Percentiles rank a stretch among this genome's conserved stretches.
Conservation (phyloP, 2,329 filamentous ascomycete genomes). For the Chrysosporium queenslandicum region DNA sequence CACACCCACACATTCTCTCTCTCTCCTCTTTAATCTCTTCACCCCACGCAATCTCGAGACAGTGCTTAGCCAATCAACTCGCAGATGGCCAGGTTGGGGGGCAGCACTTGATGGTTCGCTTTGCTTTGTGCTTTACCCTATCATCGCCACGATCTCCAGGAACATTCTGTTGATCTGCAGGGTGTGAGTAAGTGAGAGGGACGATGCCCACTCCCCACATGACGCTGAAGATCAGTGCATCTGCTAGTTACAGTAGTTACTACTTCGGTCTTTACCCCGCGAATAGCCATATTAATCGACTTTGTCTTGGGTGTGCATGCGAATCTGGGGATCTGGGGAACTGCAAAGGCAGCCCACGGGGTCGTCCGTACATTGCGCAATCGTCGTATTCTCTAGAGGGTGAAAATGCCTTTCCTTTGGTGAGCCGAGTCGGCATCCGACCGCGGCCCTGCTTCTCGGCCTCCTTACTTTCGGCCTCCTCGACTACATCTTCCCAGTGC, state of each 20-base stretch:
- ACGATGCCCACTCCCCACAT: slow-evolving; percentile 1
- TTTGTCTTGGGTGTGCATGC: neutral
- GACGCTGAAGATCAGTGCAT: slow-evolving; percentile 3
- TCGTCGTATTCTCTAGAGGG: neutral
- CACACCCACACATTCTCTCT: too few relatives aligned
- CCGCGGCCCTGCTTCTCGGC: too few relatives aligned
- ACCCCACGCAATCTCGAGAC: neutral
- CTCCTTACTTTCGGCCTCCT: too few relatives aligned
- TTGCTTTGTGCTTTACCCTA: neutral
- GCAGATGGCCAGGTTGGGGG: neutral
- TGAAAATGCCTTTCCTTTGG: neutral
- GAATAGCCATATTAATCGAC: neutral
- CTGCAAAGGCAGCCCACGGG: neutral
- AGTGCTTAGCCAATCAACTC: neutral
- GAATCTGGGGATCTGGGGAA: neutral
- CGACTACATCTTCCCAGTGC: neutral
- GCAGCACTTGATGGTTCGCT: neutral
- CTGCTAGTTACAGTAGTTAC: neutral
- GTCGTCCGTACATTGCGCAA: neutral
- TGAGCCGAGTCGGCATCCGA: neutral
- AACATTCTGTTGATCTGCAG: neutral
- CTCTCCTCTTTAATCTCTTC: neutral
- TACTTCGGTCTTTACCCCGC: neutral
- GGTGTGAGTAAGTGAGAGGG: neutral
- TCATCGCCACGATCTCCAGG: neutral